A percentile compares a stretch with the other conserved stretches of the same genome.
Conservation (phyloP, 2,329 filamentous ascomycete species). For the Colletotrichum sublineola region DNA sequence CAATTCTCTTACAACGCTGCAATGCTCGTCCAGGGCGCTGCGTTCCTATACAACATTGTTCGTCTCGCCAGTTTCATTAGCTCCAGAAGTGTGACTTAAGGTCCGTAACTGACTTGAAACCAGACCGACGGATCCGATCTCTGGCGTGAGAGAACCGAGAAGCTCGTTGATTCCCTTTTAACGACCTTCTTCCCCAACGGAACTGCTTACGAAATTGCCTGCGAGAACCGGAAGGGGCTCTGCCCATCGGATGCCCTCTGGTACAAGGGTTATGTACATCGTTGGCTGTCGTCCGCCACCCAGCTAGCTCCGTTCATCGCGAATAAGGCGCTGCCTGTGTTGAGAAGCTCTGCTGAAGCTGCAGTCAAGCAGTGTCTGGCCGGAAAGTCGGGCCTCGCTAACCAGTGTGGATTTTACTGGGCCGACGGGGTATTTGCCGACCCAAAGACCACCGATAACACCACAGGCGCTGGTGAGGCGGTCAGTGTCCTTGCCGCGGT, state of each 20-base stretch:
- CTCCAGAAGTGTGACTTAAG: background rate
- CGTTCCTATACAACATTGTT: constrained; percentile 70
- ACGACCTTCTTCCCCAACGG: constrained; percentile 63
- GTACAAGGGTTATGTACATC: constrained; percentile 69
- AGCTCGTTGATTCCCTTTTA: constrained; percentile 53
- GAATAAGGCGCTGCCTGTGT: constrained; percentile 58
- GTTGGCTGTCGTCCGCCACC: constrained; percentile 64
- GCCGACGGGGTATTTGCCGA: constrained; percentile 47
- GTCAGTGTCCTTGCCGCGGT: constrained; percentile 60
- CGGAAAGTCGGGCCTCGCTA: constrained; percentile 52
- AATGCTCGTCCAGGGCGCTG: constrained; percentile 66
- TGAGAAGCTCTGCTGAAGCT: constrained; percentile 62
- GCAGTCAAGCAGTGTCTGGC: constrained; percentile 64
- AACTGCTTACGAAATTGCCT: constrained; percentile 73
- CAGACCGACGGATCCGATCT: constrained; percentile 36
- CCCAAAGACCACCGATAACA: constrained; percentile 60
- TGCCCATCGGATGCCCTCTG: constrained; percentile 72
- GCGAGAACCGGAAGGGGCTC: constrained; percentile 60
- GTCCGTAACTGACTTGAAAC: constrained; percentile 57
- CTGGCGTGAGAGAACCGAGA: constrained; percentile 56
- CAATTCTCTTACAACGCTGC: constrained; percentile 70
- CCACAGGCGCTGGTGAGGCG: constrained; percentile 62
- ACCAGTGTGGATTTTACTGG: constrained; percentile 63
- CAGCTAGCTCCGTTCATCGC: constrained; percentile 64
- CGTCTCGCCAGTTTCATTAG: constrained; percentile 32